Conservation (phyloP, 495 filamentous ascomycete genomes). For the Penicillium simplicissimum region DNA sequence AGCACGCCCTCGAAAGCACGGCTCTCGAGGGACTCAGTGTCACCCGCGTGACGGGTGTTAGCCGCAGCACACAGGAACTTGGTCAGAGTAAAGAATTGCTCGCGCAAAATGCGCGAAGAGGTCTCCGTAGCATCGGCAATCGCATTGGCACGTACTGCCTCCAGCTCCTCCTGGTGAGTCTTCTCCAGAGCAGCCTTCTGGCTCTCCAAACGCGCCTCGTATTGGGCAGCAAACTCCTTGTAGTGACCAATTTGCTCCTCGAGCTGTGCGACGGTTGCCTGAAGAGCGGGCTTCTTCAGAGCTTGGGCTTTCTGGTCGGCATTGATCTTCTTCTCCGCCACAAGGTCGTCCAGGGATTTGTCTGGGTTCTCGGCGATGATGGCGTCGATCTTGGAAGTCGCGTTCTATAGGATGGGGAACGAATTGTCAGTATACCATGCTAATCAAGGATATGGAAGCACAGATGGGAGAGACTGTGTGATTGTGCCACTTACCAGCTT, state of each 20-base stretch:
- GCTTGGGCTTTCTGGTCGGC: constrained; percentile 76
- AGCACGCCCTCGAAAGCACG: constrained; percentile 89
- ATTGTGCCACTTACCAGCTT: constrained; percentile 67
- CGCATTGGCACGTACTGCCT: constrained; percentile 65
- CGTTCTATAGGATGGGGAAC: constrained; percentile 53
- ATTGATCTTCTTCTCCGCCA: constrained; percentile 83
- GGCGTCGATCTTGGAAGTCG: constrained; percentile 73
- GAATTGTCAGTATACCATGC: constrained; percentile 7
- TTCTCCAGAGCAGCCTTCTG: constrained; percentile 76
- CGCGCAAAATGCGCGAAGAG: constrained; percentile 50
- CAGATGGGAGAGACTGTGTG: neutral
- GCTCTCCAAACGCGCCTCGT: constrained; percentile 62
- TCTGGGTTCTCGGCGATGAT: constrained; percentile 75
- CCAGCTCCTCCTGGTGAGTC: constrained; percentile 66
- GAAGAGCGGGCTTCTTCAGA: constrained; percentile 84
- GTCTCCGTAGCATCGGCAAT: constrained; percentile 63
- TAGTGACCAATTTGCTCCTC: constrained; percentile 83
- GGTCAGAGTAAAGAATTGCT: constrained; percentile 64
- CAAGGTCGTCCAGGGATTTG: constrained; percentile 80
- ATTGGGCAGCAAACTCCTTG: constrained; percentile 79
- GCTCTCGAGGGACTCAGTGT: constrained; percentile 68
- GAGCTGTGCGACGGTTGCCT: constrained; percentile 68
- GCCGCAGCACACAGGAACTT: constrained; percentile 82
- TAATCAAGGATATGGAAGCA: neutral
- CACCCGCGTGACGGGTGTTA: constrained; percentile 63